Base-by-base conservation (phyloP, 1,284 basidiomycete species). In the Kwoniella shivajii region DNA sequence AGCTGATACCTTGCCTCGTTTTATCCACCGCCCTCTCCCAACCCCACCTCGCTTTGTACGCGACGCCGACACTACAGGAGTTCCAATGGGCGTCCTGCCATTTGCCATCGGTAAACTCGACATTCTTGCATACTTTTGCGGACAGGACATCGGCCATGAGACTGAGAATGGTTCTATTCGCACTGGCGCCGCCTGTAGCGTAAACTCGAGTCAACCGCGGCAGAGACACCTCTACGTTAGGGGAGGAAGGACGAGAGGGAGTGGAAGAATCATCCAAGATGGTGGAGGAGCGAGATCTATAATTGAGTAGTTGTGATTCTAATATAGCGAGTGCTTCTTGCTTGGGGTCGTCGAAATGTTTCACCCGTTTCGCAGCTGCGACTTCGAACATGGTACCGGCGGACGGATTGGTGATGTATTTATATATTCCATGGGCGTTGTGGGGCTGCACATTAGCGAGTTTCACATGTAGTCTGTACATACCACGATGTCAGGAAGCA, bases 281-380 rank as follows among this genome's bases (percentile, higher is more conserved):
- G 18, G 69, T 60, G 16, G 63, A 57, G 9, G 69, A 68, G 16
- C 74, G 65, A 11, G 68, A 63, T 26, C 66, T 61, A 57, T 75
- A 76, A 49, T 72, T 73, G 55, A 93, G 80, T 71, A 93, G 84
- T 69, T 94, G 91, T 0, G 89, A 90, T 75, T 92, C 88, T 62
- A 94, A 80, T 62, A 94, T 89, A 5, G 89, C 87, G n/a, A 88
- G 84, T 3, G 89, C 85, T 71, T 91, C 88, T 5, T 82, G 80
- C 14, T 75, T 68, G 0, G 75, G 57, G 30, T 79, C 77, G 31
- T 73, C 74, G 50, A 74, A 75, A 6, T 66, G 62, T 0, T 71
- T 63, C 6, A 77, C 68, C 14, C 56, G 55, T n/a, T 61, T 10
- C 11, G 65, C 69, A 11, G 61, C 24, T 2, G 29, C 22, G 0